Percentiles rank a stretch among this genome's conserved stretches.
Conservation (phyloP, 2,329 filamentous ascomycete genomes). For the Fusarium clavum region DNA sequence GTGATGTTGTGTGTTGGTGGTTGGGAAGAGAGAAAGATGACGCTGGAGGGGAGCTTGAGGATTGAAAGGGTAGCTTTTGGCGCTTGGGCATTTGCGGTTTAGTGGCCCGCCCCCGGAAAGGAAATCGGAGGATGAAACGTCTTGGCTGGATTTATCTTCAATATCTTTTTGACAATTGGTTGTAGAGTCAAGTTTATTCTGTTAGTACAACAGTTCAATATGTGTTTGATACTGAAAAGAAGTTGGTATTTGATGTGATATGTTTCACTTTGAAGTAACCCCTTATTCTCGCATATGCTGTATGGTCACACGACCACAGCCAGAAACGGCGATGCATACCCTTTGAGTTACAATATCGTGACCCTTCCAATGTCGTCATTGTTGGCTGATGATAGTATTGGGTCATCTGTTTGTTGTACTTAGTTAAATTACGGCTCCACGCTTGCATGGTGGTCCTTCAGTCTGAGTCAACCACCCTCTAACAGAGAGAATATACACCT, state of each 20-base stretch:
- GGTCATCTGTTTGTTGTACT: rapidly evolving
- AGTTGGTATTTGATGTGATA: background rate
- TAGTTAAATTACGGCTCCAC: rapidly evolving
- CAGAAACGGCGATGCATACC: background rate
- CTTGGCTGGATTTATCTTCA: background rate
- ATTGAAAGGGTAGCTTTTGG: slow-evolving; percentile 28
- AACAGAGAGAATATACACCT: background rate
- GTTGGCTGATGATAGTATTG: rapidly evolving
- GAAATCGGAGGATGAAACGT: slow-evolving; percentile 26
- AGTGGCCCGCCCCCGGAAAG: slow-evolving; percentile 20
- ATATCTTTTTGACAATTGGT: background rate
- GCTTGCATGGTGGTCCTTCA: rapidly evolving
- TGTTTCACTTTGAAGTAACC: background rate
- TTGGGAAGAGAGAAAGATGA: background rate
- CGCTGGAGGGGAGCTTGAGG: slow-evolving; percentile 25
- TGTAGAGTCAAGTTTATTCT: background rate
- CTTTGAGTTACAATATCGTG: background rate
- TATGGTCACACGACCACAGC: background rate
- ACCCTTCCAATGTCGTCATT: background rate
- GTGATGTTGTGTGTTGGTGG: slow-evolving; percentile 3
- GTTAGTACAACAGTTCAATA: background rate
- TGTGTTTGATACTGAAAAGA: background rate
- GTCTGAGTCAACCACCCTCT: rapidly evolving
- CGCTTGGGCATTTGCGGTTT: slow-evolving; percentile 28
- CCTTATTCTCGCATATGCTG: background rate